Base-by-base conservation (phyloP, 192 early-diverging fungal species). In the Mortierella alpina region DNA sequence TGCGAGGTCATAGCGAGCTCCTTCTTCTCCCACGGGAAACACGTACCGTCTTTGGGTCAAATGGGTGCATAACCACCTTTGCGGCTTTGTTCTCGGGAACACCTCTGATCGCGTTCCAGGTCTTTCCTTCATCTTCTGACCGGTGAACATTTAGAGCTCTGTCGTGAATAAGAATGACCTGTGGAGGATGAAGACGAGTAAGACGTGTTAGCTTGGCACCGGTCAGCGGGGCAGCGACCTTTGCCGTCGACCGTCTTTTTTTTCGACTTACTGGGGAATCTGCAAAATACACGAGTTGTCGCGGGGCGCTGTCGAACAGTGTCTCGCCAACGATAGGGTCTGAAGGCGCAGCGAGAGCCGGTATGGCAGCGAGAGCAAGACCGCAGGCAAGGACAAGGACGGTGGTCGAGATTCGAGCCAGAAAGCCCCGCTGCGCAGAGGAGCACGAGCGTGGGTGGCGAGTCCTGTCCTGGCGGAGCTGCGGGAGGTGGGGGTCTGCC, bases 101-200 rank as follows among this genome's bases (percentile, higher is more conserved):
- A 31, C 75, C 86, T 11, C 52, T 41, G 54, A 90, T 83, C 49
- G 42, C 73, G 8, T 44, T 56, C 93, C 93, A 94, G 17, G 75
- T 63, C 55, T 89, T 88, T 50, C 94, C 95, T 63, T 90, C 85
- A 55, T 96, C 85, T 10, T 68, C 60, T 39, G 94, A 94, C 48
- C 89, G 87, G 68, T 79, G 89, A 14, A 95, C 66, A 7, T 73
- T 79, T 9, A 40, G 62, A 9, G 20, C 18, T 2, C 4, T 5
- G 40, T 82, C 73, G 12, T 48, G 72, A 22, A 60, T 61, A 1
- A 82, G 56, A 20, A 82, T 68, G 6, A 82, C 68, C 80, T 82
- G 57, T 17, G 5, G 10, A 46, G 44, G 14, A 18, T 20, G 15
- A 22, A 8, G 54, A 8, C 14, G 54, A 18, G 11, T 55, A 55